Base-by-base conservation (phyloP, 225 moss, liverwort and hornwort genomes). In the Lunularia cruciata region DNA sequence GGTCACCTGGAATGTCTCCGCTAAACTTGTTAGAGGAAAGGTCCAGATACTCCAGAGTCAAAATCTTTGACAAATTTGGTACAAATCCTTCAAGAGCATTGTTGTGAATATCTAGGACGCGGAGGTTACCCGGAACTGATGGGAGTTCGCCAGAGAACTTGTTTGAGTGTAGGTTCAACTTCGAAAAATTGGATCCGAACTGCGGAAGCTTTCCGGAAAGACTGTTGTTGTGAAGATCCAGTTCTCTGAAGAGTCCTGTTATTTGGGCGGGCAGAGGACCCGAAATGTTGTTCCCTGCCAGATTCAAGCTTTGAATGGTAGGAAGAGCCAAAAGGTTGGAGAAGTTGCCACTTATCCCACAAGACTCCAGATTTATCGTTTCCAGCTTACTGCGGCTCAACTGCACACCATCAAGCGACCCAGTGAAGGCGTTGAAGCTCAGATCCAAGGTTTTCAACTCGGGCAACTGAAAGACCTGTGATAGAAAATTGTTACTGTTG, bases 141-240 rank as follows among this genome's bases (percentile, higher is more conserved):
- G 42, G 40, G 35, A 74, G 40, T 0, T 5, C 3, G 40, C 69
- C 69, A 0, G 36, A 18, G 57, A 71, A 60, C 1, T 0, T 3
- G 58, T 79, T 79, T 36, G 52, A 23, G 47, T 52, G 53, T 3
- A 79, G 58, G 47, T 79, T 60, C 37, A 79, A 14, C 20, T 14
- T 22, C 58, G 34, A 9, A 31, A 79, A 26, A 0, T 32, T n/a
- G 3, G 38, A 4, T 7, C 0, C 19, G 6, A 49, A 14, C n/a
- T 10, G 3, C 13, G 67, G 67, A 13, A 67, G 49, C 0, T n/a
- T 8, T 0, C 67, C 67, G 0, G 34, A 34, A 16, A 94, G 73
- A 27, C 81, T 71, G 78, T 94, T 94, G 35, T 47, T 75, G 36
- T 85, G 85, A 49, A 91, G 47, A 60, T 94, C 83, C 26, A 91